Evolutionary conservation across 805 yeast genomes (phyloP).

Genomic region (Schwanniomyces sp.): DNA sequence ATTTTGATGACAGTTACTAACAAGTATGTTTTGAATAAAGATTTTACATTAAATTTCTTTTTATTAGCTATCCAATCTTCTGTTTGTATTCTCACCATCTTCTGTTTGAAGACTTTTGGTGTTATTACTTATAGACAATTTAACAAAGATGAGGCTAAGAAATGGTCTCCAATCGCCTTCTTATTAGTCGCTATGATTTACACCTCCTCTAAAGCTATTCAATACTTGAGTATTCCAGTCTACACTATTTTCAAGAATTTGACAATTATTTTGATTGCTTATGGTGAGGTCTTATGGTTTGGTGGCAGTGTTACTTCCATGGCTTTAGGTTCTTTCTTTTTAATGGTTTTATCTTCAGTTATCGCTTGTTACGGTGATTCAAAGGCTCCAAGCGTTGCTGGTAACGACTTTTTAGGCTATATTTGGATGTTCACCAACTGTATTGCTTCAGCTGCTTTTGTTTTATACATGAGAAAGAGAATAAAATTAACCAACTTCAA

Average conservation of each 20-base stretch:
- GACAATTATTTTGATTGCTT: conserved; percentile 94
- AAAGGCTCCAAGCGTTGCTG: conserved; percentile 31
- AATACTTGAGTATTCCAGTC: conserved; percentile 88
- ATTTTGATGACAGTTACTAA: conserved; percentile 97
- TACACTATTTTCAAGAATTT: conserved; percentile 97
- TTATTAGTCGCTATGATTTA: conserved; percentile 91
- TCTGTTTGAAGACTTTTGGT: conserved; percentile 69
- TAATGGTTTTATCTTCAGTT: conserved; percentile 95
- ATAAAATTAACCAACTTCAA: conserved; percentile 95
- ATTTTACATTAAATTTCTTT: conserved; percentile 80
- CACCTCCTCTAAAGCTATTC: conserved; percentile 93
- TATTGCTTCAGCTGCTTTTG: conserved; percentile 90
- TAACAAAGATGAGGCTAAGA: conserved; percentile 84
- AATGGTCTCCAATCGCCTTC: conserved; percentile 93
- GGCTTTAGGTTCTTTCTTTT: conserved; percentile 83
- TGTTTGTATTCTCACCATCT: conserved; percentile 76
- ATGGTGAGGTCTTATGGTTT: conserved; percentile 97
- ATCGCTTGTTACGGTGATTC: conserved; percentile 92
- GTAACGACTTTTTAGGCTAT: conserved; percentile 70
- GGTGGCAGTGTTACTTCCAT: conserved; percentile 88
- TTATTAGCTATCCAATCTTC: conserved; percentile 84
- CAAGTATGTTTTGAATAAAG: conserved; percentile 85
- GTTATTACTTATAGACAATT: conserved; percentile 84
- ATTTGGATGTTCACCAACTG: conserved; percentile 97
- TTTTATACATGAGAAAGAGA: conserved; percentile 94